A percentile compares a stretch with the other conserved stretches of the same genome.
Evolutionary conservation across 2,329 filamentous ascomycete species (phyloP).

Genomic region (Colletotrichum sublineola): DNA sequence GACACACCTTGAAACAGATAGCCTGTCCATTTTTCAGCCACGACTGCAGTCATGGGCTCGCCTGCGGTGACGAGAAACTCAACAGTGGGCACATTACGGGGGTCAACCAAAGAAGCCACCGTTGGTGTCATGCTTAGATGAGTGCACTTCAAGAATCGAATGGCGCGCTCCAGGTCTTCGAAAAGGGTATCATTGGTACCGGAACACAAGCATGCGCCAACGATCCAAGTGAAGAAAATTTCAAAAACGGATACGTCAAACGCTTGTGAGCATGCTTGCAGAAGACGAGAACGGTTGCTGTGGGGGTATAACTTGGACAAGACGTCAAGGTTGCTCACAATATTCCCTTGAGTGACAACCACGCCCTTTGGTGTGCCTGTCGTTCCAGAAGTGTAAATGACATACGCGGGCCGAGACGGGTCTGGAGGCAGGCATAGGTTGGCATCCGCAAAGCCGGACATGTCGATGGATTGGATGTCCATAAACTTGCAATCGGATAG

Average conservation of each 20-base stretch:
- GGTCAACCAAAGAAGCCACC: slow-evolving; percentile 81
- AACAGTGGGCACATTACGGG: slow-evolving; percentile 76
- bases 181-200: slow-evolving; percentile 81
- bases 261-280: slow-evolving; percentile 87
- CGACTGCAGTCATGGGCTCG: slow-evolving; percentile 80
- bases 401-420: slow-evolving; percentile 74
- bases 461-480: slow-evolving; percentile 49
- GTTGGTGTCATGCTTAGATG: slow-evolving; percentile 90
- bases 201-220: slow-evolving; percentile 83
- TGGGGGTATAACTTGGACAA: slow-evolving; percentile 76
- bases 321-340: slow-evolving; percentile 80
- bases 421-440: slow-evolving; percentile 57
- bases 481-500: slow-evolving; percentile 47
- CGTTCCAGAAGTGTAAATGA: slow-evolving; percentile 87
- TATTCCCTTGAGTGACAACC: slow-evolving; percentile 80
- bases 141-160: slow-evolving; percentile 74
- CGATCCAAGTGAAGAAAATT: slow-evolving; percentile 86
- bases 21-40: slow-evolving; percentile 77
- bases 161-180: slow-evolving; percentile 76
- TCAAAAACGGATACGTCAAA: slow-evolving; percentile 94
- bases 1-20: slow-evolving; percentile 76
- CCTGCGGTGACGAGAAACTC: slow-evolving; percentile 85
- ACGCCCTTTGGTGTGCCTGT: slow-evolving; percentile 87
- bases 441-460: slow-evolving; percentile 49
- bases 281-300: slow-evolving; percentile 66